A percentile compares a stretch with the other conserved stretches of the same genome.
Evolutionary conservation across 306 rosid genomes (phyloP).

Genomic region (Quercus wislizeni): DNA sequence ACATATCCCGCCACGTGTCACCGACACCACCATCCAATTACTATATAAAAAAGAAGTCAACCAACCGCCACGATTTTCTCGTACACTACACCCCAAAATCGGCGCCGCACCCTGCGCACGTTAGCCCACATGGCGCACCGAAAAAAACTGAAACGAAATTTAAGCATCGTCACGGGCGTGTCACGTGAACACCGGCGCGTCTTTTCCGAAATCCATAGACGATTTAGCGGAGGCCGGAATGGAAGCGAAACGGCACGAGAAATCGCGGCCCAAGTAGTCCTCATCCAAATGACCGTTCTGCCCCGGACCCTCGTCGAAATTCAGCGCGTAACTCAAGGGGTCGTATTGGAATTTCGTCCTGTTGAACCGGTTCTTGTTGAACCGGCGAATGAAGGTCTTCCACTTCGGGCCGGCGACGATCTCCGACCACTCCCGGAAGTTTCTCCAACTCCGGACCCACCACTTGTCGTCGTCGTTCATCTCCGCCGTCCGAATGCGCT

Average conservation of each 20-base stretch:
- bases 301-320: constrained; percentile 57
- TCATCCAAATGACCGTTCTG: constrained; percentile 20
- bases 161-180: too few relatives aligned
- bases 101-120: background rate
- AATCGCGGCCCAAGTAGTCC: constrained; percentile 22
- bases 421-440: constrained; percentile 63
- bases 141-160: background rate
- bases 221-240: constrained; percentile 45
- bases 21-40: background rate
- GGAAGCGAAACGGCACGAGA: constrained; percentile 58
- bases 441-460: constrained; percentile 56
- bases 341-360: constrained; percentile 44
- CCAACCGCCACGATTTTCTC: background rate
- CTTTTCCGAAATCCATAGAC: constrained; percentile 45
- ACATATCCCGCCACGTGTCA: background rate
- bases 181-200: constrained; percentile 35
- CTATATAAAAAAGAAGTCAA: background rate
- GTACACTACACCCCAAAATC: background rate
- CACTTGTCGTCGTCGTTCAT: constrained; percentile 29
- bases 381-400: constrained; percentile 72
- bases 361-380: constrained; percentile 22
- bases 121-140: background rate
- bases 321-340: constrained; percentile 59
- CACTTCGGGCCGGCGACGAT: constrained; percentile 65
- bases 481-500: constrained; percentile 35